Conservation (phyloP, 805 yeast species). For the Kodamaea kaohsiungensis region DNA sequence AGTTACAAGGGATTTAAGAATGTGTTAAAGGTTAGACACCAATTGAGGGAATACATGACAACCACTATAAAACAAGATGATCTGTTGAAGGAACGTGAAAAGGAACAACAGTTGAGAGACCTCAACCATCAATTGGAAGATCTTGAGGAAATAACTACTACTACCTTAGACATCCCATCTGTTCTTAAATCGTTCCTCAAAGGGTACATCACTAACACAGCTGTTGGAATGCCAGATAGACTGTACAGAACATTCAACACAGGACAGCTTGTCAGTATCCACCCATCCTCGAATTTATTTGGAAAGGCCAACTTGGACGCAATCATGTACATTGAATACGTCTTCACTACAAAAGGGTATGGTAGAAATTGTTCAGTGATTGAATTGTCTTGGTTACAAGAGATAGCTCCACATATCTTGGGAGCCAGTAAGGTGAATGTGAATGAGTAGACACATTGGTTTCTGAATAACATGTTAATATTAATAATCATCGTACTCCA, state of each 20-base stretch:
- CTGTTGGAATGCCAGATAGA: conserved; percentile 93
- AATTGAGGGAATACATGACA: conserved; percentile 68
- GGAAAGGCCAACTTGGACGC: conserved; percentile 76
- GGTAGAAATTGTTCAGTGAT: conserved; percentile 86
- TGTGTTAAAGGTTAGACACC: conserved; percentile 73
- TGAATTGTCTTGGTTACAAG: conserved; percentile 83
- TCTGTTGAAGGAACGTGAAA: conserved; percentile 24
- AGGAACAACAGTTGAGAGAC: conserved; percentile 25
- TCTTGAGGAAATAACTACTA: conserved; percentile 24
- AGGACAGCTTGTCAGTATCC: conserved; percentile 84
- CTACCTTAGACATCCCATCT: conserved; percentile 50
- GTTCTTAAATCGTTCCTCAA: conserved; percentile 76
- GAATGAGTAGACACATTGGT: conserved; percentile 23
- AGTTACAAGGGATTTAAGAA: conserved; percentile 79
- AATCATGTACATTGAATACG: conserved; percentile 92
- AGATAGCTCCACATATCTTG: conserved; percentile 66
- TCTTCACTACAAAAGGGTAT: conserved; percentile 88
- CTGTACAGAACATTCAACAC: conserved; percentile 82
- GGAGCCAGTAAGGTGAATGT: conserved; percentile 41
- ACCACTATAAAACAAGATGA: conserved; percentile 47
- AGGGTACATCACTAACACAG: conserved; percentile 87
- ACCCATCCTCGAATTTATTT: conserved; percentile 86
- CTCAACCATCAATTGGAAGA: conserved; percentile 28
- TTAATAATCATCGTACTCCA: not conserved
- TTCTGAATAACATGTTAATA: not conserved